Conservation (phyloP, 2,329 filamentous ascomycete genomes). For the Venturia pyrina region DNA sequence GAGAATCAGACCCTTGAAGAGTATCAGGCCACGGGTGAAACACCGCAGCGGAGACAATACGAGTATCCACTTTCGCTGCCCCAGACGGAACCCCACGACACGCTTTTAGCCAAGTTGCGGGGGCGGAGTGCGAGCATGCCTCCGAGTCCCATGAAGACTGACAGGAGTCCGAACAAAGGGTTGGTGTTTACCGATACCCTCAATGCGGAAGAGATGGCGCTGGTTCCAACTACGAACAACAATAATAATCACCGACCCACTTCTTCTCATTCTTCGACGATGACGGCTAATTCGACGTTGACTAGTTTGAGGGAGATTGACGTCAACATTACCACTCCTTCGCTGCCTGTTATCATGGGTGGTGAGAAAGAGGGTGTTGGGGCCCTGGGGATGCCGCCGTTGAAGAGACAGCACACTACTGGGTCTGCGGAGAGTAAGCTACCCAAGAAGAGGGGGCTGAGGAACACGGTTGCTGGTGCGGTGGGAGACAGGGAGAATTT, state of each 20-base stretch:
- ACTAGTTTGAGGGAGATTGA: constrained; percentile 37
- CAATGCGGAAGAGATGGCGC: not conserved
- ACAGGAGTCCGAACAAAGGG: constrained; percentile 30
- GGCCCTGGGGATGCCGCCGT: constrained; percentile 23
- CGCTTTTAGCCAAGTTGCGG: constrained; percentile 42
- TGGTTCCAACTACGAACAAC: constrained; percentile 18
- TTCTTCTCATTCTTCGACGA: constrained; percentile 10
- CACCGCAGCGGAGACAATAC: constrained; percentile 73
- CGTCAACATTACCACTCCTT: constrained; percentile 29
- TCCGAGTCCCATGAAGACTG: constrained; percentile 28
- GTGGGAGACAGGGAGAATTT: constrained; percentile 31
- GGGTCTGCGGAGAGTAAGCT: constrained; percentile 13
- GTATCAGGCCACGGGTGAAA: constrained; percentile 76
- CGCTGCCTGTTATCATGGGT: constrained; percentile 23
- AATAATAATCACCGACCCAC: constrained; percentile 19
- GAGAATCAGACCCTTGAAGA: constrained; percentile 57
- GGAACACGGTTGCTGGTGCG: constrained; percentile 34
- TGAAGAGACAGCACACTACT: constrained; percentile 34
- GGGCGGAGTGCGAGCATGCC: constrained; percentile 20
- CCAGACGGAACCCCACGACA: constrained; percentile 56
- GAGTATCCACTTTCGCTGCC: constrained; percentile 72
- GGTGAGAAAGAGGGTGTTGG: constrained; percentile 22
- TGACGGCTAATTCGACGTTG: constrained; percentile 12
- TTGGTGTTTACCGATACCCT: constrained; percentile 19
- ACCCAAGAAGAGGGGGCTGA: constrained; percentile 23